Conservation (phyloP, 495 filamentous ascomycete genomes). For the Chaetomium cochliodes region DNA sequence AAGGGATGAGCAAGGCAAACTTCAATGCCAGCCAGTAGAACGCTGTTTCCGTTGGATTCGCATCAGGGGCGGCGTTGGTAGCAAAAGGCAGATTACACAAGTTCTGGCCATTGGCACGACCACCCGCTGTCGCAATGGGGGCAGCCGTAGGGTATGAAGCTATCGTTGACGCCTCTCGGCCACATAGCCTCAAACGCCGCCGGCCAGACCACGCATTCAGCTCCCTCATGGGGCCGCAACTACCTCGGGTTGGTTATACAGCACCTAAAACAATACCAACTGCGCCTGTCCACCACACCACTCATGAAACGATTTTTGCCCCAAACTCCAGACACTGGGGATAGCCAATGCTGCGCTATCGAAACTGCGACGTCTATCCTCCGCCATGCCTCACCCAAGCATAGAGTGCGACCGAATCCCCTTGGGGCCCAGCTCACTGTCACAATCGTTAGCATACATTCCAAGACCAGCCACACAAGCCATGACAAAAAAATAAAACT, state of each 20-base stretch:
- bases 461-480: background rate
- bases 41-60: no score
- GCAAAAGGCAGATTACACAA: no score
- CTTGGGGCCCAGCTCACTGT: slow-evolving; percentile 47
- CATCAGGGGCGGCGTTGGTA: no score
- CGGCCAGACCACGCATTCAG: no score
- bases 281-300: slow-evolving; percentile 8
- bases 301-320: slow-evolving; percentile 3
- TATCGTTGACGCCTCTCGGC: no score
- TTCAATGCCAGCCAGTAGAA: no score
- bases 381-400: slow-evolving; percentile 29
- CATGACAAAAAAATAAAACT: slow-evolving; percentile 28
- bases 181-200: no score
- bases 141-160: no score
- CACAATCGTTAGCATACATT: background rate
- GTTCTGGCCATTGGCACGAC: no score
- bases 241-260: background rate
- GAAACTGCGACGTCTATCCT: background rate
- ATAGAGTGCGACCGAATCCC: slow-evolving; percentile 45
- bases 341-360: slow-evolving; percentile 13
- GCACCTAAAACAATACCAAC: slow-evolving; percentile 1
- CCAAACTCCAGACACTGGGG: slow-evolving; percentile 11
- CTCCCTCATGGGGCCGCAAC: no score
- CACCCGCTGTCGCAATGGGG: no score
- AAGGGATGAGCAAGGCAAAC: no score